Evolutionary conservation across 164 flowering plant genomes (phyloP), one percentile per base, ranked within the genome.

Genomic region (Malania oleifera): DNA sequence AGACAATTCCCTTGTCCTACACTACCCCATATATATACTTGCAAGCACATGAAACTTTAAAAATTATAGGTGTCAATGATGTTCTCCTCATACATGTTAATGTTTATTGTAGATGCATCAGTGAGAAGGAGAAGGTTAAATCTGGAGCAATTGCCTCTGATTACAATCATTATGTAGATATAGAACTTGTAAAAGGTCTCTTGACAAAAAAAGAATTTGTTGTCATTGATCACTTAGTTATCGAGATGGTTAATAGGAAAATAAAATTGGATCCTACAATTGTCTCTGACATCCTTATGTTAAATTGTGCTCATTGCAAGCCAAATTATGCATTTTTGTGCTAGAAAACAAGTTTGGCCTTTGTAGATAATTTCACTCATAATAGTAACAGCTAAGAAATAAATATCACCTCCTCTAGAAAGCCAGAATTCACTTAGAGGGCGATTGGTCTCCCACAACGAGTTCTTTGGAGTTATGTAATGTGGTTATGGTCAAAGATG

Each of bases 1-100:
- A 69, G 76, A 73, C 28, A 77, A 74, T 41, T 67, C 60, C 15
- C 62, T 93, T 44, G 91, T 80, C 52, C 96, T 89, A 54, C 87
- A 96, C 20, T 65, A 71, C 54, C 80, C 95, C 59, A 74, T n/a
- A n/a, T n/a, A n/a, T 90, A 13, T 93, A 80, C 75, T 10, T 72
- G 7, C 72, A 73, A 70, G 98, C 91, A 31, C 70, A 73, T 27
- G 68, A 79, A 62, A 56, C 80, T 23, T 65, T 86, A 5, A 68
- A 62, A 71, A 59, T 9, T 52, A 73, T 78, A n/a, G 88, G 83
- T 41, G 82, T 82, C 67, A 75, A 75, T 65, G 78, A 74, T 67
- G 25, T 41, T 24, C 92, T 90, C 24, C 86, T 89, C 25, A 73
- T 71, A 72, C 74, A 87, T 77, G 88, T 73, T 50, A 78, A 88